phyloP scores from a whole-genome alignment of 345 rosid genomes.

The Sisymbrium altissimum region DNA sequence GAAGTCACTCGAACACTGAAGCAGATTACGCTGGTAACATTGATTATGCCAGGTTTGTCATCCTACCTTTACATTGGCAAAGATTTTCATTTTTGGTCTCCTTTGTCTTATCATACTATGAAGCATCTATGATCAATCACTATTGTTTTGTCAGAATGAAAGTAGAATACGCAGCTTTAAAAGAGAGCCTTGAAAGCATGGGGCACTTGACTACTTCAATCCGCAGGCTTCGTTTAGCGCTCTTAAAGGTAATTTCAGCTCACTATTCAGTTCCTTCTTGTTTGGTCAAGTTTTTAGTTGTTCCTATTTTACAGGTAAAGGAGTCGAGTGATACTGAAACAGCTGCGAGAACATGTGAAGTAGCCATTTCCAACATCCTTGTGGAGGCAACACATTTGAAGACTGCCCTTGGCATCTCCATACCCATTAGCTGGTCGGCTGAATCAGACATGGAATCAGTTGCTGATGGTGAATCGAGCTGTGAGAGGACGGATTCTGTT shows the following conservation, averaged over 20 bases:
- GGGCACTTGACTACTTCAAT: constrained; percentile 72
- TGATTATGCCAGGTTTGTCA: constrained; percentile 74
- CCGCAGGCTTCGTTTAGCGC: constrained; percentile 77
- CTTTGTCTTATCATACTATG: neutral
- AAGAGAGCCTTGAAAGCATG: constrained; percentile 80
- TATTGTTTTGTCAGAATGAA: constrained; percentile 54
- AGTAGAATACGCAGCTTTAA: constrained; percentile 88
- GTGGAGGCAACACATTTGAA: constrained; percentile 74
- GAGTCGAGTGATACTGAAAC: constrained; percentile 43
- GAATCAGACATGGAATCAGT: constrained; percentile 49
- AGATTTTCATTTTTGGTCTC: neutral
- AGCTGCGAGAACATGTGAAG: constrained; percentile 28
- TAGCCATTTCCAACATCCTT: constrained; percentile 54
- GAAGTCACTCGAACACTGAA: constrained; percentile 36
- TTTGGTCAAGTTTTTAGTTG: neutral
- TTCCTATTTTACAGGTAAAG: constrained; percentile 48
- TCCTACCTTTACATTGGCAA: neutral
- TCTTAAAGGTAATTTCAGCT: constrained; percentile 54
- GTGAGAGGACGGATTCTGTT: constrained; percentile 62
- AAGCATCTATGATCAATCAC: neutral
- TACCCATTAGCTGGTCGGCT: constrained; percentile 91
- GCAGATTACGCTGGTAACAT: constrained; percentile 38
- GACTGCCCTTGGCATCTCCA: constrained; percentile 86
- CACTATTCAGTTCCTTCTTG: neutral
- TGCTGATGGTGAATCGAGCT: constrained; percentile 38